Evolutionary conservation across 192 early-diverging fungal genomes (phyloP).

Genomic region (Allomyces macrogynus): DNA sequence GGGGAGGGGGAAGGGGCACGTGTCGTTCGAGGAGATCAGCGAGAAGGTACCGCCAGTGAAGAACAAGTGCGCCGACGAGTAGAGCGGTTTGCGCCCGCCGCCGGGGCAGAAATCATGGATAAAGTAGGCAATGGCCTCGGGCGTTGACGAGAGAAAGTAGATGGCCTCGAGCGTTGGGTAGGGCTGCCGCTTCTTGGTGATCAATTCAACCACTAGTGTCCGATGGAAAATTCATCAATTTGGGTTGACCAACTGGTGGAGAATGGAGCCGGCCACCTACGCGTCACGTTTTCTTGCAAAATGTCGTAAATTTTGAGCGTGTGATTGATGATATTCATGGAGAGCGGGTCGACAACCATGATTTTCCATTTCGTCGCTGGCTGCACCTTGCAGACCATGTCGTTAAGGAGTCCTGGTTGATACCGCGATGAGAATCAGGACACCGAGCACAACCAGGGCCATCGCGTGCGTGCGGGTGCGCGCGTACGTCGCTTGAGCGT

Average conservation of each 20-base stretch:
- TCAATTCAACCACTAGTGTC: slow-evolving; percentile 25
- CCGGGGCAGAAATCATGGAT: slow-evolving; percentile 20
- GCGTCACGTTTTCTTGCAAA: slow-evolving; percentile 39
- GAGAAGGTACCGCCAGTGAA: not conserved
- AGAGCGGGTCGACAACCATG: slow-evolving; percentile 53
- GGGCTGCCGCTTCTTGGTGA: slow-evolving; percentile 20
- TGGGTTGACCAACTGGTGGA: no score
- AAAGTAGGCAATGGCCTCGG: slow-evolving; percentile 18
- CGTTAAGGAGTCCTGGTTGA: slow-evolving; percentile 15
- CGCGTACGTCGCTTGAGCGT: no score
- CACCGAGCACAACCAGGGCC: no score
- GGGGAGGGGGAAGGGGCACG: no score
- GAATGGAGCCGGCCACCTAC: no score
- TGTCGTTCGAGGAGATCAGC: no score
- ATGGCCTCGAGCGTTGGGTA: slow-evolving; percentile 36
- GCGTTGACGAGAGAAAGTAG: slow-evolving; percentile 27
- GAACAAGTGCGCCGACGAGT: slow-evolving; percentile 17
- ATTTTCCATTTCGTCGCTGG: slow-evolving; percentile 61
- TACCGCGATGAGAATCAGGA: no score
- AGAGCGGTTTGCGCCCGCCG: slow-evolving; percentile 20
- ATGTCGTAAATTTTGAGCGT: slow-evolving; percentile 63
- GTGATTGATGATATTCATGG: slow-evolving; percentile 46
- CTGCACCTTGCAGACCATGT: slow-evolving; percentile 55
- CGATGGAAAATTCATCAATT: no score
- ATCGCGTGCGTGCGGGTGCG: no score